Evolutionary conservation across 306 rosid species (phyloP).

Genomic region (Ormosia emarginata): DNA sequence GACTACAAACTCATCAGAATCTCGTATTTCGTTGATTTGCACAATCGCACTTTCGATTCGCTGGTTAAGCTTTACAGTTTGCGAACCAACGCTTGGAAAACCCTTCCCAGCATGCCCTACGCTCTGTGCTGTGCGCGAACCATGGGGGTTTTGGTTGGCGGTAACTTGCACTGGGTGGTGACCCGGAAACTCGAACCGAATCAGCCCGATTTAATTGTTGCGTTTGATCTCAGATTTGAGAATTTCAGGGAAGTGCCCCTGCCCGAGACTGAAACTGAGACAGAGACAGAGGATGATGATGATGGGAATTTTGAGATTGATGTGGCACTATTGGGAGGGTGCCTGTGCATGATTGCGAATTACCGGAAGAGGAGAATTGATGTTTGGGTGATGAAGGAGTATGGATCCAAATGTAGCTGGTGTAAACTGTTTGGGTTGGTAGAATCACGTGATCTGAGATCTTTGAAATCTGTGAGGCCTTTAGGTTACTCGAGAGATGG

Average conservation of each 20-base stretch:
- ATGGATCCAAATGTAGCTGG: slow-evolving; percentile 57
- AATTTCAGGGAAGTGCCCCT: slow-evolving; percentile 46
- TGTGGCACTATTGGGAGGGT: slow-evolving; percentile 40
- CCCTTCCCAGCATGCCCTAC: slow-evolving; percentile 41
- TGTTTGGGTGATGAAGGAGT: slow-evolving; percentile 64
- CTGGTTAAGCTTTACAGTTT: slow-evolving; percentile 49
- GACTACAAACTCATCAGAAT: slow-evolving; percentile 64
- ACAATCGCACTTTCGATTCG: slow-evolving; percentile 29
- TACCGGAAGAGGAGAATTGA: slow-evolving; percentile 28
- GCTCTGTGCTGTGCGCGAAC: slow-evolving; percentile 44
- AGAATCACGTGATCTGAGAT: neutral
- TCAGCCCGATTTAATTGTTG: slow-evolving; percentile 41
- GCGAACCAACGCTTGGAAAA: slow-evolving; percentile 50
- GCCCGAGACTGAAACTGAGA: slow-evolving; percentile 38
- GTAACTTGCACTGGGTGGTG: slow-evolving; percentile 69
- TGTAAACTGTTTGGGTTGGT: slow-evolving; percentile 36
- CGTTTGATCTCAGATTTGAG: slow-evolving; percentile 39
- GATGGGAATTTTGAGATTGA: slow-evolving; percentile 33
- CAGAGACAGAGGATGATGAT: neutral
- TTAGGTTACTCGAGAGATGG: slow-evolving; percentile 45
- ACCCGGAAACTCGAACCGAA: slow-evolving; percentile 29
- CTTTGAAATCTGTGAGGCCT: slow-evolving; percentile 47
- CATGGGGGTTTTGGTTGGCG: slow-evolving; percentile 51
- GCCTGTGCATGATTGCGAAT: slow-evolving; percentile 46
- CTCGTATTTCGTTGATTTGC: slow-evolving; percentile 47